Conservation (phyloP, 179 eudicot species). For the Amaranthus tricolor region DNA sequence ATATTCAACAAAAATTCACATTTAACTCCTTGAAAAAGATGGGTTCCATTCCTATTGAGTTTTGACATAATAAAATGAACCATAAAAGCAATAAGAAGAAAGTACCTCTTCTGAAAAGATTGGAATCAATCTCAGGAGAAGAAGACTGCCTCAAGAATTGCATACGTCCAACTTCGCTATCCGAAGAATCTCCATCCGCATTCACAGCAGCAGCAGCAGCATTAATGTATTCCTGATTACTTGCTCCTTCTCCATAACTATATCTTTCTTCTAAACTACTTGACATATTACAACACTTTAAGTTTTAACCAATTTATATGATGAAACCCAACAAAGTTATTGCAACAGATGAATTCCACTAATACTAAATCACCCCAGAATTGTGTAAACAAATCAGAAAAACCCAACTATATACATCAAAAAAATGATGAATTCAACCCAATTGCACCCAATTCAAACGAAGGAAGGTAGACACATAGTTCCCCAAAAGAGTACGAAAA, state of each 20-base stretch:
- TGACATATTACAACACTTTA: constrained; percentile 22
- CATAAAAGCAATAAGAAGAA: constrained; percentile 9
- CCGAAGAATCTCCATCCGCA: constrained; percentile 25
- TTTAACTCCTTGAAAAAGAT: background rate
- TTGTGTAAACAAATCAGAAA: constrained; percentile 4
- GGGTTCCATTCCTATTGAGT: background rate
- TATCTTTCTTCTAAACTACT: constrained; percentile 20
- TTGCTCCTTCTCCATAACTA: constrained; percentile 13
- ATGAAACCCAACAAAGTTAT: constrained; percentile 24
- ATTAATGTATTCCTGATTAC: constrained; percentile 8
- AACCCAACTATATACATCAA: background rate
- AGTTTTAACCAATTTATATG: constrained; percentile 25
- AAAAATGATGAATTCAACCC: constrained; percentile 7
- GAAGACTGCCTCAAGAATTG: constrained; percentile 32
- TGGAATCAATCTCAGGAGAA: constrained; percentile 25
- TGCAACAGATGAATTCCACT: background rate
- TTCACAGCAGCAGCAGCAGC: background rate
- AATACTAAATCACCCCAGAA: background rate
- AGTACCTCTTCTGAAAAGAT: constrained; percentile 34
- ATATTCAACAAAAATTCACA: background rate
- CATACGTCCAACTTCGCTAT: constrained; percentile 17
- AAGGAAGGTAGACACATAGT: background rate
- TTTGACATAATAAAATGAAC: constrained; percentile 1
- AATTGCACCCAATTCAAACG: background rate
- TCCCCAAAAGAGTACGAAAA: background rate